Base-by-base conservation (phyloP, 2,329 filamentous ascomycete genomes). In the Neofusicoccum ribis region DNA sequence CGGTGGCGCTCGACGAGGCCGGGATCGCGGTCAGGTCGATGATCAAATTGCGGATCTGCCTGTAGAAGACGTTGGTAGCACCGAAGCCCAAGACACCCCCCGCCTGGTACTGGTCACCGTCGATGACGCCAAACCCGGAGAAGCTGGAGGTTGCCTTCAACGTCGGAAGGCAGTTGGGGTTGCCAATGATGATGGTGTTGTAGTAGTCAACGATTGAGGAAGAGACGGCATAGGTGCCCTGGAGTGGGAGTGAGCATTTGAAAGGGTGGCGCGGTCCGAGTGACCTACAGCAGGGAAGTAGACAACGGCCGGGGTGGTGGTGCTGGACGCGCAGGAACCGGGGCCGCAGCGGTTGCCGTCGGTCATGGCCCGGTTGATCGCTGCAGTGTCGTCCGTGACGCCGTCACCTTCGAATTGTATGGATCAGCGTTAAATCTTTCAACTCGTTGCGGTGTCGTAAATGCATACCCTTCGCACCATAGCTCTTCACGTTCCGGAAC, bases 1-100 rank as follows among this genome's bases (percentile, higher is more conserved):
- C 78, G 12, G 60, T 63, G 1, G 82, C 80, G 2, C 78, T 72
- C 8, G 77, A 79, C n/a, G 75, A 70, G 0, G 82, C 73, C 27
- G 82, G 79, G 0, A 87, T 79, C 1, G 76, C 74, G 1, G 83
- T 86, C 43, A 82, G 78, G 71, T 91, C 88, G 44, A 91, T 79
- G 64, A 88, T 79, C 56, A 91, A 81, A 71, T 91, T 91, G 8
- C 87, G 81, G 65, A 91, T 83, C 68, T 88, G 85, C 50, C 88
- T 81, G 71, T 83, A 88, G 75, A 91, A 91, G 9, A 89, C 85
- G 69, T 86, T 88, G 41, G 86, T 86, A 3, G 85, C 78, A 9
- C 76, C 73, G 71, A 76, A 82, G 67, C 79, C 80, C 67, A 76
- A 71, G 65, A 72, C 68, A 7, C 72, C 76, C 62, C 70, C 71